phyloP scores from a whole-genome alignment of 352 stramenopile species.

The Pythium brassicae region DNA sequence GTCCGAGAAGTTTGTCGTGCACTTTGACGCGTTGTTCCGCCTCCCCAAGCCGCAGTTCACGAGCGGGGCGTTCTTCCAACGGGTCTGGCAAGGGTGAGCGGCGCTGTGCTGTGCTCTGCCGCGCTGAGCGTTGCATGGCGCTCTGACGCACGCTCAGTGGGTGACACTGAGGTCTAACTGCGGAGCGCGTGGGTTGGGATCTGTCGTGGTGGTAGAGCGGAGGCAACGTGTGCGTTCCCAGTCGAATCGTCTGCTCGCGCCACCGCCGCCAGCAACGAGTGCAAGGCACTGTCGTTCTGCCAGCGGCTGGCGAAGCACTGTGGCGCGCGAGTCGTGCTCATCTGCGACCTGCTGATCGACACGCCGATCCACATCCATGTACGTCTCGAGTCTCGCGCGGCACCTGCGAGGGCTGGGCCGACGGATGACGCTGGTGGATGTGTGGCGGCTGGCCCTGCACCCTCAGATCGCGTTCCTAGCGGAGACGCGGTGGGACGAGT shows the following conservation, averaged over 20 bases:
- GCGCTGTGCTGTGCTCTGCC: constrained; percentile 4
- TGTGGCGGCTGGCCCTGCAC: no score
- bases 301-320: constrained; percentile 28
- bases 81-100: constrained; percentile 47
- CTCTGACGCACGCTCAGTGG: constrained; percentile 1
- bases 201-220: constrained; percentile 1
- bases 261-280: not conserved
- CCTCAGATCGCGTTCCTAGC: constrained; percentile 49
- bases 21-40: constrained; percentile 47
- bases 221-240: constrained; percentile 9
- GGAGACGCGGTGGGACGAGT: constrained; percentile 63
- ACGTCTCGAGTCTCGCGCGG: constrained; percentile 6
- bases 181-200: no score
- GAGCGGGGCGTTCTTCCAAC: constrained; percentile 39
- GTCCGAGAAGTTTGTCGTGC: constrained; percentile 41
- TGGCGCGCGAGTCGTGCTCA: constrained; percentile 23
- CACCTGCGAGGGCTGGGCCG: not conserved
- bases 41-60: constrained; percentile 23
- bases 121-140: no score
- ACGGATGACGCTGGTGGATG: no score
- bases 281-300: constrained; percentile 26
- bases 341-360: constrained; percentile 54
- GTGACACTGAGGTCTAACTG: not conserved
- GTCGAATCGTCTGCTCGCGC: constrained; percentile 4
- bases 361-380: constrained; percentile 58